Conservation (phyloP, 225 moss, liverwort and hornwort genomes). For the Physcomitrellopsis africana region DNA sequence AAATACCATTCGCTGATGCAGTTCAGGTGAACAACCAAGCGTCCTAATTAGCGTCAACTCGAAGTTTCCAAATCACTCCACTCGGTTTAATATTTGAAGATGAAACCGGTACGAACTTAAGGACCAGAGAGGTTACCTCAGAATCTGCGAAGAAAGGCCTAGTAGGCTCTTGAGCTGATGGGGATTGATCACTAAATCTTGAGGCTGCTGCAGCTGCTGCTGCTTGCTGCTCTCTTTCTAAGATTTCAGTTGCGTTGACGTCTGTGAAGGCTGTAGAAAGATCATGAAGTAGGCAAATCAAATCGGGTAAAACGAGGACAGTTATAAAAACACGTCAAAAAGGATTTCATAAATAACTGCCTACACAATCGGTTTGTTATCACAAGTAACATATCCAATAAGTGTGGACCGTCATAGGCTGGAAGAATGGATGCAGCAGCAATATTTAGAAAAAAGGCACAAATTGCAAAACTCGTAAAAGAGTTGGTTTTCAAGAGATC, state of each 20-base stretch:
- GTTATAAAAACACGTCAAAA: background rate
- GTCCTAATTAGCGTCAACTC: no score
- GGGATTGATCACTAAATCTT: constrained; percentile 64
- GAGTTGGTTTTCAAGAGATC: no score
- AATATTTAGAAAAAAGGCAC: background rate
- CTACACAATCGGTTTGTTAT: background rate
- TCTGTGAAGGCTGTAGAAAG: constrained; percentile 73
- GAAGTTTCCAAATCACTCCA: no score
- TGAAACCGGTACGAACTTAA: no score
- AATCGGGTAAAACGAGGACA: background rate
- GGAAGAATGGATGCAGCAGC: background rate
- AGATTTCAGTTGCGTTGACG: constrained; percentile 62
- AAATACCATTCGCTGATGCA: no score
- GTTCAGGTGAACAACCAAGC: no score
- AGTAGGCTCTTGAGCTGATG: constrained; percentile 65
- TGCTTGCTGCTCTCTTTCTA: constrained; percentile 77
- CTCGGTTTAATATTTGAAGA: no score
- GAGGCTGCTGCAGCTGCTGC: constrained; percentile 32
- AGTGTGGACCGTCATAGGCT: constrained; percentile 2
- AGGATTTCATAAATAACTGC: background rate
- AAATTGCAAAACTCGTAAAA: no score
- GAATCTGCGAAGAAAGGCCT: constrained; percentile 77
- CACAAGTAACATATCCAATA: constrained; percentile 4
- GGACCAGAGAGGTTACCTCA: constrained; percentile 42
- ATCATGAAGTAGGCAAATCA: constrained; percentile 18